These are phyloP conservation scores for Brassica nigra DNA, from an alignment of 345 rosid genomes.

Conservation along the genomic window DNA sequence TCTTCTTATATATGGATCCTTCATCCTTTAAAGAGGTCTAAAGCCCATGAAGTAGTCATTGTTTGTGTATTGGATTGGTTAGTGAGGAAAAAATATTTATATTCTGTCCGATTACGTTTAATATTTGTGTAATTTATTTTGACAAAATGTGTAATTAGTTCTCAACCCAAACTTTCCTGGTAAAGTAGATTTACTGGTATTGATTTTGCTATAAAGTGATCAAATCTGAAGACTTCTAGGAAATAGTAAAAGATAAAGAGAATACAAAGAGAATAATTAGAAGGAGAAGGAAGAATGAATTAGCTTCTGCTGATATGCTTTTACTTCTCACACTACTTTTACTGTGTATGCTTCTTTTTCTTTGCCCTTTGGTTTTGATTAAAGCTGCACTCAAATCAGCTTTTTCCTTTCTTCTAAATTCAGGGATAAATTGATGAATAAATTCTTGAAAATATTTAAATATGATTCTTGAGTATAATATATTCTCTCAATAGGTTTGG, in stretches of 20 bases:
- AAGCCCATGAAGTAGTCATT: constrained; percentile 7
- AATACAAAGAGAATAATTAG: constrained; percentile 35
- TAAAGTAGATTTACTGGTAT: constrained; percentile 16
- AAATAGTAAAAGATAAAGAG: not conserved
- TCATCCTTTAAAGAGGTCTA: not conserved
- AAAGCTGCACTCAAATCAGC: constrained; percentile 28
- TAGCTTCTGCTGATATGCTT: constrained; percentile 23
- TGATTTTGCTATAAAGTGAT: constrained; percentile 26
- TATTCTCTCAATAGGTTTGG: constrained; percentile 35
- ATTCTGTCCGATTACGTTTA: not conserved
- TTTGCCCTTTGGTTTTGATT: constrained; percentile 33
- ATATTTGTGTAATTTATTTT: not conserved
- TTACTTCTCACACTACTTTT: constrained; percentile 23
- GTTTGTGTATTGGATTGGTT: not conserved
- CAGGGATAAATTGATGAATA: constrained; percentile 6
- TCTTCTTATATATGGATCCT: not conserved
- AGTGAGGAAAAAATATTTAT: not conserved
- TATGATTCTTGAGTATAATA: constrained; percentile 27
- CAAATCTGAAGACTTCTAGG: constrained; percentile 1
- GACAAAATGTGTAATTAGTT: not conserved
- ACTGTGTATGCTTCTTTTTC: constrained; percentile 26
- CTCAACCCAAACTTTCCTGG: not conserved
- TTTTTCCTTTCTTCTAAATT: constrained; percentile 7
- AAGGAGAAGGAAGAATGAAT: constrained; percentile 33
- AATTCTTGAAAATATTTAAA: constrained; percentile 7